Conservation (phyloP, 2,329 filamentous ascomycete genomes). For the Calonectria honghensis region DNA sequence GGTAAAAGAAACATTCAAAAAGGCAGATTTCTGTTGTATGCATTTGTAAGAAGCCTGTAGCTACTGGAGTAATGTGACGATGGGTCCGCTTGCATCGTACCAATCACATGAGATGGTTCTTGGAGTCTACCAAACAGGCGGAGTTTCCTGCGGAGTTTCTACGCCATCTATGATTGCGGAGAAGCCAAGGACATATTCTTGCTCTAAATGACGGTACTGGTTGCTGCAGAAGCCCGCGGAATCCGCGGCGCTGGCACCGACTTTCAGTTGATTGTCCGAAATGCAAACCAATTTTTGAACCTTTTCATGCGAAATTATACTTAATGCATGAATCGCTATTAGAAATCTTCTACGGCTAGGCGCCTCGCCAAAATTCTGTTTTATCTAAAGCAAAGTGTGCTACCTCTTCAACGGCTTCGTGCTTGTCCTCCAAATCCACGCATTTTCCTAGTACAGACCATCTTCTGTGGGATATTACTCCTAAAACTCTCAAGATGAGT, state of each 20-base stretch:
- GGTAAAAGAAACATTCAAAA: neutral
- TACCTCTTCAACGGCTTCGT: neutral
- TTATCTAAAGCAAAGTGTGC: neutral
- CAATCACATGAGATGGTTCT: neutral
- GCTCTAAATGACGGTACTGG: neutral
- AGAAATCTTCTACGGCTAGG: neutral
- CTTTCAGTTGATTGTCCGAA: neutral
- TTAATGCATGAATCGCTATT: neutral
- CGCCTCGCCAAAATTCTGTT: neutral
- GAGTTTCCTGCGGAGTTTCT: neutral
- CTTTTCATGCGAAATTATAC: neutral
- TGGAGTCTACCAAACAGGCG: neutral
- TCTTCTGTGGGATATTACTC: neutral
- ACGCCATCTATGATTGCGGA: too few species aligned
- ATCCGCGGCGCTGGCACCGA: neutral
- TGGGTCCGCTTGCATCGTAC: neutral
- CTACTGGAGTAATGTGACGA: neutral
- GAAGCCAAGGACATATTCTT: neutral
- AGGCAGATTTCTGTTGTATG: too few species aligned
- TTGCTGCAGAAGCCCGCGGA: neutral
- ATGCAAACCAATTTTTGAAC: neutral
- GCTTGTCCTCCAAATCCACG: too few species aligned
- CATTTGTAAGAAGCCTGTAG: neutral
- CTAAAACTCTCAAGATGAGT: neutral
- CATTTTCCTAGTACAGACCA: neutral